Evolutionary conservation across 2,329 filamentous ascomycete genomes (phyloP).

Genomic region (Pyrenophora seminiperda): DNA sequence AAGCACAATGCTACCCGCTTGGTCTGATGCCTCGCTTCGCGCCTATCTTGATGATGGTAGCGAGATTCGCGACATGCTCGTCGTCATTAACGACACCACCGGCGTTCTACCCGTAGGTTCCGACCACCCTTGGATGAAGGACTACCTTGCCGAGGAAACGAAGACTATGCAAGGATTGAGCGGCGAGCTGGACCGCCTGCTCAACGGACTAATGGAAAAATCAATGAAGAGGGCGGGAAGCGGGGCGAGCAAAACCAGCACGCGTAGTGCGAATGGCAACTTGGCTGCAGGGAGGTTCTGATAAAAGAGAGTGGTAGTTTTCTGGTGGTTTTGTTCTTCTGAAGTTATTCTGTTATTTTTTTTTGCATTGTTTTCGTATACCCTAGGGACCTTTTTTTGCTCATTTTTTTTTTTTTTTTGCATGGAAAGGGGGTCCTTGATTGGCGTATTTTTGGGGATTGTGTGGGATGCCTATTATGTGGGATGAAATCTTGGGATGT

Average conservation of each 20-base stretch:
- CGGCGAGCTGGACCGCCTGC: slow-evolving; percentile 84
- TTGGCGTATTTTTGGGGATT: not conserved
- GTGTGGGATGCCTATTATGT: slow-evolving; percentile 4
- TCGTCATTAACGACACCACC: slow-evolving; percentile 91
- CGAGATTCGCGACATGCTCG: slow-evolving; percentile 85
- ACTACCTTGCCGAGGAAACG: slow-evolving; percentile 85
- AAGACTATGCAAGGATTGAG: slow-evolving; percentile 86
- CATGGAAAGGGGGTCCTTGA: not conserved
- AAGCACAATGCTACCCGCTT: slow-evolving; percentile 66
- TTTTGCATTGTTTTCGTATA: slow-evolving; percentile 11
- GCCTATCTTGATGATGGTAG: slow-evolving; percentile 89
- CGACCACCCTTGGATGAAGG: slow-evolving; percentile 83
- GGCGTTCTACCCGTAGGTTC: slow-evolving; percentile 76
- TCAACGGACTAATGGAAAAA: slow-evolving; percentile 74
- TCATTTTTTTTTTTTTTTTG: not conserved
- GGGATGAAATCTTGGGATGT: not conserved
- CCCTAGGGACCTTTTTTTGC: not conserved
- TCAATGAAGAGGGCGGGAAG: slow-evolving; percentile 40
- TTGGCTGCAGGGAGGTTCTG: slow-evolving; percentile 8
- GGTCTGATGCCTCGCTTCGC: slow-evolving; percentile 85
- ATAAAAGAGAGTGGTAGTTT: not conserved
- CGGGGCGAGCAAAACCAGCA: slow-evolving; percentile 18
- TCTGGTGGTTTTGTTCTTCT: not conserved
- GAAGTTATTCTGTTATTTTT: slow-evolving; percentile 1
- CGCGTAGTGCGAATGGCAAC: slow-evolving; percentile 14